Evolutionary conservation across 2,329 filamentous ascomycete species (phyloP).

Genomic region (Didymellaceae sp.): DNA sequence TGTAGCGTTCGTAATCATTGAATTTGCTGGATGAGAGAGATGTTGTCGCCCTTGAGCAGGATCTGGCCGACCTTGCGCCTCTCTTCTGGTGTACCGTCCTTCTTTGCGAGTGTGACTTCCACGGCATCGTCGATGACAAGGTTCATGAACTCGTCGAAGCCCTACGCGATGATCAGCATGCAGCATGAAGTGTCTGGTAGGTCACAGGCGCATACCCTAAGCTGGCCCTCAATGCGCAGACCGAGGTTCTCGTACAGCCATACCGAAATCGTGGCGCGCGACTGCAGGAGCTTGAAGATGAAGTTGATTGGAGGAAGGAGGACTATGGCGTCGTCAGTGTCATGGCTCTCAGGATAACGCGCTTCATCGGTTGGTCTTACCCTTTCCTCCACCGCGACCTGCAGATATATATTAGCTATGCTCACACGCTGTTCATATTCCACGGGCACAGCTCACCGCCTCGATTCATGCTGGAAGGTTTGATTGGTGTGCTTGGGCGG

Average conservation of each 20-base stretch:
- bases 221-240: slow-evolving; percentile 95
- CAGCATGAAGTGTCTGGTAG: background rate
- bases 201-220: slow-evolving; percentile 69
- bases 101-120: slow-evolving; percentile 85
- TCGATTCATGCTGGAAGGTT: slow-evolving; percentile 8
- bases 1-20: slow-evolving; percentile 24
- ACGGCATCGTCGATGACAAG: slow-evolving; percentile 94
- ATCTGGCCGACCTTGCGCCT: slow-evolving; percentile 83
- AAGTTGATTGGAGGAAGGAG: slow-evolving; percentile 82
- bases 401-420: slow-evolving; percentile 49
- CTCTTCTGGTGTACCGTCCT: slow-evolving; percentile 73
- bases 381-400: slow-evolving; percentile 61
- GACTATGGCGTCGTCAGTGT: slow-evolving; percentile 51
- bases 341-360: slow-evolving; percentile 9
- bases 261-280: slow-evolving; percentile 85
- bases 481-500: slow-evolving; percentile 1
- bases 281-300: slow-evolving; percentile 89
- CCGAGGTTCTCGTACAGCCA: slow-evolving; percentile 97
- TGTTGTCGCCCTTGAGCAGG: slow-evolving; percentile 85
- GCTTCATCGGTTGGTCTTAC: slow-evolving; percentile 26
- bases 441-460: slow-evolving; percentile 7
- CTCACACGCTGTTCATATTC: background rate
- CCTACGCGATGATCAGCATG: slow-evolving; percentile 60
- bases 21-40: slow-evolving; percentile 72
- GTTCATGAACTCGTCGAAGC: slow-evolving; percentile 99